Evolutionary conservation across 495 filamentous ascomycete genomes (phyloP).

Genomic region (Hypoxylon trugodes): DNA sequence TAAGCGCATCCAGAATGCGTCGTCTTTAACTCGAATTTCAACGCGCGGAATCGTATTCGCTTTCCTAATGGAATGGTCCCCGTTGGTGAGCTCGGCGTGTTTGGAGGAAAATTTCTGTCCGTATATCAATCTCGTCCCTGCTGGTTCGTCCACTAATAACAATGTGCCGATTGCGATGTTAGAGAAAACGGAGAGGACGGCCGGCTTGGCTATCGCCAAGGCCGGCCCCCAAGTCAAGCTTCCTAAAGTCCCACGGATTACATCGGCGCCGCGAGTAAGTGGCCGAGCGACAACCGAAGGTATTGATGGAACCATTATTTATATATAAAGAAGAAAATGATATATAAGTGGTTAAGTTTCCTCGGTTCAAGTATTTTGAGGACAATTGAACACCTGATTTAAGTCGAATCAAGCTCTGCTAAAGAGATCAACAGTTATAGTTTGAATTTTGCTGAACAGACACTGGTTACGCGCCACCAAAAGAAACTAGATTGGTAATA

Average conservation of each 20-base stretch:
- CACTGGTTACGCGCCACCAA: too few species aligned
- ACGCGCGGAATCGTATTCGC: conserved; percentile 42
- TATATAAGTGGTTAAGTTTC: not conserved
- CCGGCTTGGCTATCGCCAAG: conserved; percentile 49
- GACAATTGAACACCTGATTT: too few species aligned
- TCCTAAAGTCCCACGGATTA: conserved; percentile 48
- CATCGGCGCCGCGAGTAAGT: conserved; percentile 40
- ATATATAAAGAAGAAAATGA: not conserved
- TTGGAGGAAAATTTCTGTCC: conserved; percentile 43
- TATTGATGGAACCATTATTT: conserved; percentile 34
- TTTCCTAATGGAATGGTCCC: conserved; percentile 30
- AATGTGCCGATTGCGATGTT: conserved; percentile 54
- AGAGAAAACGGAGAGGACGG: conserved; percentile 52
- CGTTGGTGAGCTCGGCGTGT: conserved; percentile 33
- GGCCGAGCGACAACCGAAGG: conserved; percentile 36
- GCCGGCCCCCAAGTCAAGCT: conserved; percentile 51
- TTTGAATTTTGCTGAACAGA: too few species aligned
- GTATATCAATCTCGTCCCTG: conserved; percentile 40
- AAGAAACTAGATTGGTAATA: too few species aligned
- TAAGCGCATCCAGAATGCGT: conserved; percentile 71
- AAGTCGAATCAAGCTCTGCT: too few species aligned
- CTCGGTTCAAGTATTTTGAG: not conserved
- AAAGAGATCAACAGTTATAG: too few species aligned
- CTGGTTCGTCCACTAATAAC: conserved; percentile 51
- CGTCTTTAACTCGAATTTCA: conserved; percentile 64